These are phyloP conservation scores for Litchi chinensis DNA, from an alignment of 345 rosid species.

Conservation along the genomic window DNA sequence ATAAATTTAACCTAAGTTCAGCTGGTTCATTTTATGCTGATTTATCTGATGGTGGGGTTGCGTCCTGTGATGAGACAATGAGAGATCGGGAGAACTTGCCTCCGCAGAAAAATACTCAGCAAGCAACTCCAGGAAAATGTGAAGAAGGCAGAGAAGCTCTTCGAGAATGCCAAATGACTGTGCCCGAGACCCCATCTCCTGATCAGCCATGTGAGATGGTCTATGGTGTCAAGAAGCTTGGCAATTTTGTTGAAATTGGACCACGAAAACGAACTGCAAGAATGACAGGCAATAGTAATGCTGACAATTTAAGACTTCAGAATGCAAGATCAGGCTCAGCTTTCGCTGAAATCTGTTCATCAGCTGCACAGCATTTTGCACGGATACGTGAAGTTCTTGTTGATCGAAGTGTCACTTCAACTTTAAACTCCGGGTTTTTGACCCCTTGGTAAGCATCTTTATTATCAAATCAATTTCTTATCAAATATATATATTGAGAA, in stretches of 20 bases:
- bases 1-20: constrained; percentile 53
- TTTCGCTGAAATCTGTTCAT: constrained; percentile 79
- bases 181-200: constrained; percentile 99
- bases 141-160: constrained; percentile 52
- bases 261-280: constrained; percentile 76
- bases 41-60: constrained; percentile 58
- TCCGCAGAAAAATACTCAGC: constrained; percentile 64
- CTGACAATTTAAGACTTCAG: constrained; percentile 56
- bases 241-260: constrained; percentile 69
- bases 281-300: constrained; percentile 58
- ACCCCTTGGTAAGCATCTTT: constrained; percentile 81
- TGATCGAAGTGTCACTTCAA: constrained; percentile 85
- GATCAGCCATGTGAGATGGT: constrained; percentile 76
- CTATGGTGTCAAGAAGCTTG: constrained; percentile 60
- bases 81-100: constrained; percentile 79
- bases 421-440: constrained; percentile 88
- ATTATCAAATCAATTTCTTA: not conserved
- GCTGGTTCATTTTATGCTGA: constrained; percentile 67
- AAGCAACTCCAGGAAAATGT: constrained; percentile 85
- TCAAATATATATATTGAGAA: not conserved
- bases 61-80: constrained; percentile 49
- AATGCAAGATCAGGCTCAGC: constrained; percentile 67
- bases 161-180: constrained; percentile 73
- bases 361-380: constrained; percentile 93
- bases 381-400: constrained; percentile 90